Conservation (phyloP, 768 basidiomycete species). For the Russula brevipes region DNA sequence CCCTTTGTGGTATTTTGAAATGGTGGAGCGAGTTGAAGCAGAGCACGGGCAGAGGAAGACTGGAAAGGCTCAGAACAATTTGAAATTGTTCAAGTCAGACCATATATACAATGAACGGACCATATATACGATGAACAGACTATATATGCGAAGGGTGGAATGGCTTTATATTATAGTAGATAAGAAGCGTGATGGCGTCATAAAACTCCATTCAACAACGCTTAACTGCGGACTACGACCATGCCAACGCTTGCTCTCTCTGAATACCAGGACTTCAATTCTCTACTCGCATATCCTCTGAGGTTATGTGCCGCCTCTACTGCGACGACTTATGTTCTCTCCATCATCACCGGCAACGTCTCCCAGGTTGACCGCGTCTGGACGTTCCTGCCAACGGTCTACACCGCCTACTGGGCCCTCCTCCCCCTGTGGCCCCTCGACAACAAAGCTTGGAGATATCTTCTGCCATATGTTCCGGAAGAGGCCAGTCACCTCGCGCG, state of each 20-base stretch:
- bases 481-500: slow-evolving; percentile 33
- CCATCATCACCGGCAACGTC: slow-evolving; percentile 69
- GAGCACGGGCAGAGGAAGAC: no score
- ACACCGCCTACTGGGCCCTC: slow-evolving; percentile 77
- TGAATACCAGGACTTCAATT: not conserved
- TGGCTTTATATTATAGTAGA: no score
- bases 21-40: no score
- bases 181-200: no score
- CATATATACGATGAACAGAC: no score
- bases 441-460: slow-evolving; percentile 36
- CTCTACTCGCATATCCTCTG: slow-evolving; percentile 47
- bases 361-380: slow-evolving; percentile 83
- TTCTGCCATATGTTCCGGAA: slow-evolving; percentile 55
- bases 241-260: not conserved
- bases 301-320: slow-evolving; percentile 53
- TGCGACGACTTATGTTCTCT: slow-evolving; percentile 48
- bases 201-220: no score
- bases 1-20: no score
- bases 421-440: slow-evolving; percentile 49
- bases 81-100: no score
- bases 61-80: no score
- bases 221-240: not conserved
- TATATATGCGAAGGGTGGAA: no score
- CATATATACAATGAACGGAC: no score
- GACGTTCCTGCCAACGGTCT: slow-evolving; percentile 73